Conservation (phyloP, 2,329 filamentous ascomycete genomes). For the Zelopaecilomyces penicillatus region DNA sequence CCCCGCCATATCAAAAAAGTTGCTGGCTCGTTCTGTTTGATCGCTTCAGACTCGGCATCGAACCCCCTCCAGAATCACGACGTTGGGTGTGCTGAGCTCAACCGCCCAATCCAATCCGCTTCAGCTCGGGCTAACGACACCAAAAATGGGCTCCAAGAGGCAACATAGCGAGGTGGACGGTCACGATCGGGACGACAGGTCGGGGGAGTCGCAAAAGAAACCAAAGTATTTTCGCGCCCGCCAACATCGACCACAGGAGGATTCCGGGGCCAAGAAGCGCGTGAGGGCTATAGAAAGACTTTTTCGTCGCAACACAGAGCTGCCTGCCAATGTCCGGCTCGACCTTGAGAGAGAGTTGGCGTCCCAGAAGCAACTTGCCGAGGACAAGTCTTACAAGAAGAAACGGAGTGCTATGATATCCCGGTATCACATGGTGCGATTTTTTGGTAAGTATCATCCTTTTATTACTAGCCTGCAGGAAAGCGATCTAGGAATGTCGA, state of each 20-base stretch:
- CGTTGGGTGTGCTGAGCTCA: no score
- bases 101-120: no score
- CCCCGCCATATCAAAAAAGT: no score
- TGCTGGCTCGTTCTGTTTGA: no score
- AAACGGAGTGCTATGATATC: slow-evolving; percentile 61
- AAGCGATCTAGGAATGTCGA: no score
- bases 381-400: slow-evolving; percentile 50
- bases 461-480: no score
- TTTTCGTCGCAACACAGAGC: slow-evolving; percentile 49
- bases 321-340: slow-evolving; percentile 59
- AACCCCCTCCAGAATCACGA: no score
- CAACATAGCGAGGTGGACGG: slow-evolving; percentile 20
- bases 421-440: slow-evolving; percentile 76
- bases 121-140: not conserved
- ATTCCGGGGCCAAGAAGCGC: slow-evolving; percentile 60
- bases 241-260: slow-evolving; percentile 36
- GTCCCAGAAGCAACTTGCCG: slow-evolving; percentile 56
- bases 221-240: slow-evolving; percentile 24
- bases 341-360: slow-evolving; percentile 66
- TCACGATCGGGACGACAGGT: slow-evolving; percentile 2
- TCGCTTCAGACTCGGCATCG: no score
- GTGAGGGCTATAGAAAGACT: slow-evolving; percentile 61
- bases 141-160: slow-evolving; percentile 24
- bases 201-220: slow-evolving; percentile 18
- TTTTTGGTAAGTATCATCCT: slow-evolving; percentile 54